Percentiles rank a stretch among this genome's conserved stretches.
These are phyloP conservation scores for Apiotrichum mycotoxinovorans DNA, from an alignment of 1,284 basidiomycete species.

Conservation along the genomic window DNA sequence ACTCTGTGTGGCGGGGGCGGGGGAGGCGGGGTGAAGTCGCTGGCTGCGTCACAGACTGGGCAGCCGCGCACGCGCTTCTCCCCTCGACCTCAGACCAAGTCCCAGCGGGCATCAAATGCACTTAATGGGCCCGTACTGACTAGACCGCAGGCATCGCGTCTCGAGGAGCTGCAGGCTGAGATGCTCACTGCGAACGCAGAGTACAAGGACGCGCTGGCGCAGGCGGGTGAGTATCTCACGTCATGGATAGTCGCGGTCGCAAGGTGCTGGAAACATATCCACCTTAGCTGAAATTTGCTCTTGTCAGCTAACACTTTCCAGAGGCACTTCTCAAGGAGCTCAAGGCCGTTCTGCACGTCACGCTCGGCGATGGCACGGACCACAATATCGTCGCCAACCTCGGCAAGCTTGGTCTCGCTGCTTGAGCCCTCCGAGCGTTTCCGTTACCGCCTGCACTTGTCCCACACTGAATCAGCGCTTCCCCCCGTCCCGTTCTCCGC, in stretches of 20 bases:
- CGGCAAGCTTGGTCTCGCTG: not conserved
- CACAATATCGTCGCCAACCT: conserved; percentile 14
- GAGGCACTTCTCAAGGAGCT: conserved; percentile 40
- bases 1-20: not conserved
- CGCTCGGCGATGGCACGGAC: conserved; percentile 29
- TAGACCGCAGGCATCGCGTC: conserved; percentile 28
- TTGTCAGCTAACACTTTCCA: conserved; percentile 5
- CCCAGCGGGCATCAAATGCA: too few species aligned
- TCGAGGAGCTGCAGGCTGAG: conserved; percentile 41
- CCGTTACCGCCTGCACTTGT: too few species aligned
- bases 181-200: conserved; percentile 41
- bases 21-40: too few species aligned
- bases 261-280: too few species aligned
- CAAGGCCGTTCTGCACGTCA: conserved; percentile 31
- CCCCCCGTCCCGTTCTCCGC: too few species aligned
- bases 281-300: not conserved
- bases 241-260: too few species aligned
- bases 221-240: conserved; percentile 33
- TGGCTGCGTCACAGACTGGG: too few species aligned
- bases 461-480: too few species aligned
- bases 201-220: conserved; percentile 39
- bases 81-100: too few species aligned
- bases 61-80: too few species aligned
- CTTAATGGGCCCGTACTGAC: not conserved
- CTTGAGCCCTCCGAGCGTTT: too few species aligned